Evolutionary conservation across 1,284 basidiomycete species (phyloP), one percentile per base, ranked within the genome.

Genomic region (Heterobasidion irregulare): DNA sequence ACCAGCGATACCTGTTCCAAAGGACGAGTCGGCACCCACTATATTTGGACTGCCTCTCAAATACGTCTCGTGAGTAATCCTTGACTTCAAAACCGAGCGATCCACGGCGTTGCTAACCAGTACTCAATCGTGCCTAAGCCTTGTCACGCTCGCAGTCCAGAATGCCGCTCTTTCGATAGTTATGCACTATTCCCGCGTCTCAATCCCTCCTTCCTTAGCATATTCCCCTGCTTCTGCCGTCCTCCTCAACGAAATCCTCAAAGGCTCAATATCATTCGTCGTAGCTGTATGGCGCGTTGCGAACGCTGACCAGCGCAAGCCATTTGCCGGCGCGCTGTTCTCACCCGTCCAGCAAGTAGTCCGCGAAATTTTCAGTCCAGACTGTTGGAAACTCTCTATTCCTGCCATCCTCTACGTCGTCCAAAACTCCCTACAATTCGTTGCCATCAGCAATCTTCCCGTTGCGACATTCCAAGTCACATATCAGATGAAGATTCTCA

Each of bases 401-500:
- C 89, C 89, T 6, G 90, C 89, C 19, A 82, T 91, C 58, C 80
- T 92, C 55, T 92, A 92, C 58, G 93, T 96, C 64, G 83, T 96
- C 57, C 95, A 98, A 74, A 98, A 98, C 76, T 94, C 94, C 70
- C 78, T 98, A 45, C 95, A 98, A 70, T 98, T 94, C 71, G 88
- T 96, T 57, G 95, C 95, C 13, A 89, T 91, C 26, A 87, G 89
- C 56, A 97, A 98, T 68, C 79, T 98, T 57, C 91, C 94, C 58
- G 93, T 92, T 18, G 93, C 95, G 12, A 95, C 94, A 16, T 98
- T 98, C 74, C 91, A 94, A 69, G 91, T 95, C 65, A 92, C 89
- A 54, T 96, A 96, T 71, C 93, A 96, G 71, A 94, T 95, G 92
- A 96, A 98, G 75, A 97, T 98, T 64, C 83, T 98, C 59, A 98